These are phyloP conservation scores for Insectozyma bohioensis DNA, from an alignment of 1,139 yeast species.

Conservation along the genomic window DNA sequence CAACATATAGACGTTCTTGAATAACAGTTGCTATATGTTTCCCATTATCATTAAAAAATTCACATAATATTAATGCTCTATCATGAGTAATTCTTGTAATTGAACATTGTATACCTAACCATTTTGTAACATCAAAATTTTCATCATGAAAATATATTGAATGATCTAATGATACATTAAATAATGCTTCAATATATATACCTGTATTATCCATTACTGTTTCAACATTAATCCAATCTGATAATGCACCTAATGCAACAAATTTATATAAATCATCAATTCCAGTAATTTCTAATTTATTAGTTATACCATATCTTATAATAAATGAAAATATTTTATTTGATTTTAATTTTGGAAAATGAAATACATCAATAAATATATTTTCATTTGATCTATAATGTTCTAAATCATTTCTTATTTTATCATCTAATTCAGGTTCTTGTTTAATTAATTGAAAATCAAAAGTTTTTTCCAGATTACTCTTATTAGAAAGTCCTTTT, in stretches of 20 bases:
- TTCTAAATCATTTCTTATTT: constrained; percentile 16
- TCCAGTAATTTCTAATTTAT: constrained; percentile 11
- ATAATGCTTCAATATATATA: constrained; percentile 10
- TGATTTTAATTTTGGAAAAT: constrained; percentile 6
- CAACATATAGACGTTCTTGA: constrained; percentile 44
- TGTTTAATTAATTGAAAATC: constrained; percentile 36
- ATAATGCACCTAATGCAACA: constrained; percentile 59
- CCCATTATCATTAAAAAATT: constrained; percentile 34
- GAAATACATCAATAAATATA: constrained; percentile 7
- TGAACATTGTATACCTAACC: constrained; percentile 36
- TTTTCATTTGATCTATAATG: constrained; percentile 5
- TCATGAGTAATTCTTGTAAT: constrained; percentile 40
- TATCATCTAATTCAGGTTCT: neutral
- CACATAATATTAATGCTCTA: constrained; percentile 37
- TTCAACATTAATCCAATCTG: constrained; percentile 37
- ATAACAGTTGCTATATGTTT: constrained; percentile 39
- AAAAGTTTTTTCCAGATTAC: constrained; percentile 23
- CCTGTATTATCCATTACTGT: constrained; percentile 2
- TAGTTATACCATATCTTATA: constrained; percentile 37
- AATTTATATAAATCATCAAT: constrained; percentile 36
- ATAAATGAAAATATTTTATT: constrained; percentile 38
- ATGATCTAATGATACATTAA: constrained; percentile 45
- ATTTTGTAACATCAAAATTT: constrained; percentile 40
- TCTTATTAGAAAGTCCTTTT: too few relatives aligned
- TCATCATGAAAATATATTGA: constrained; percentile 44